Evolutionary conservation across 768 basidiomycete genomes (phyloP), one percentile per base, ranked within the genome.

Genomic region (Thelephora ganbajun): DNA sequence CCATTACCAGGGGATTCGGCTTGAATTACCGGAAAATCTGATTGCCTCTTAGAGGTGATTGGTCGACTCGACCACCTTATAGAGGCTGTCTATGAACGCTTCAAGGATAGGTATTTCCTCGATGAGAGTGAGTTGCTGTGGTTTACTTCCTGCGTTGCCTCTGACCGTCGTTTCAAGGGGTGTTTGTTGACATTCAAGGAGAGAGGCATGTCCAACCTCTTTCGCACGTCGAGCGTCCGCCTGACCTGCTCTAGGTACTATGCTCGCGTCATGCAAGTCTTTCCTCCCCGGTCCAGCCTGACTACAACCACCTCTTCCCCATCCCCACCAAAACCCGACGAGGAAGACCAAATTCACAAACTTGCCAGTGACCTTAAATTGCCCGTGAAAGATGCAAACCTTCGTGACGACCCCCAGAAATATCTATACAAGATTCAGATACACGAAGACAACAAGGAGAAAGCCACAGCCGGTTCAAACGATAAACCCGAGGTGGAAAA

Each of bases 51-150:
- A 96, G 93, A 96, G 81, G 88, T 97, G 55, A 85, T 97, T 66
- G 94, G 96, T 43, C 83, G 96, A 50, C 70, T 98, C 47, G 94
- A 99, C 66, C 86, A 87, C 58, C 72, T 99, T 16, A 91, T 94
- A 14, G 96, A 99, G 62, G 82, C 84, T 44, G 87, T 97, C 35
- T 96, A 80, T 58, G 93, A 97, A 53, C 83, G 96, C 46, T 98
- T 91, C 74, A 91, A 92, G 57, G 87, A 98, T 67, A 77, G 96
- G 26, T 99, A 91, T 65, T 98, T 91, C 64, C 68, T 75, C 37
- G 81, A 79, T 55, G 96, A 99, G 66, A 83, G 91, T 93, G 58
- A 51, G 91, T 60, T 41, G 46, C 48, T 48, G 14, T 37, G 47
- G 48, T 23, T 43, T 46, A 35, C 43, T 7, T 34, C 33, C 50